Conservation (phyloP, 148 eudicot genomes). For the Camellia granthamiana region DNA sequence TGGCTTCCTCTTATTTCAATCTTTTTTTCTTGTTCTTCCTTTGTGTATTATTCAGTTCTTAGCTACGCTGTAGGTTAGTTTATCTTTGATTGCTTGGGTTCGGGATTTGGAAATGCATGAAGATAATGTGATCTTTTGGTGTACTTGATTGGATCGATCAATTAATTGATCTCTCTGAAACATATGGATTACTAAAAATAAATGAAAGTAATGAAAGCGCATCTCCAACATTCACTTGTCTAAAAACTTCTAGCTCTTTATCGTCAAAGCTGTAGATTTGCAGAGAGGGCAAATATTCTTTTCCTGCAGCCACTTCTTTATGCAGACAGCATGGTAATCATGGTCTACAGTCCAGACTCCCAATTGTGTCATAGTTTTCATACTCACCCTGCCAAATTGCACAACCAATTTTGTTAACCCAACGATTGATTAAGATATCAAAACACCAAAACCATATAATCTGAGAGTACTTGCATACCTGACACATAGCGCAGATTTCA, state of each 20-base stretch:
- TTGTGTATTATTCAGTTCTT: slow-evolving; percentile 1
- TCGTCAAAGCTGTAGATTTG: background rate
- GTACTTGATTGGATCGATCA: background rate
- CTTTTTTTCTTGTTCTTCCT: background rate
- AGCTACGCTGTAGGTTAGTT: slow-evolving; percentile 13
- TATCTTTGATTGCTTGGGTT: slow-evolving; percentile 7
- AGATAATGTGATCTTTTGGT: background rate
- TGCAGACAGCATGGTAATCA: background rate
- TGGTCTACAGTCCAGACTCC: background rate
- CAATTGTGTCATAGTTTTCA: background rate
- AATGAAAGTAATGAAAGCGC: too few relatives aligned
- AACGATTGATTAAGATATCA: background rate
- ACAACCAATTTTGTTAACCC: background rate
- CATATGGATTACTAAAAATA: too few relatives aligned
- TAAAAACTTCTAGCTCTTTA: background rate
- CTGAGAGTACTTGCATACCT: background rate
- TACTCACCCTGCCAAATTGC: background rate
- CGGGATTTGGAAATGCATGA: slow-evolving; percentile 8
- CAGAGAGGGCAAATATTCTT: slow-evolving; percentile 1
- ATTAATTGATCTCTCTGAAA: too few relatives aligned
- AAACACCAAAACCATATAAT: background rate
- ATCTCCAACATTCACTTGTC: too few relatives aligned
- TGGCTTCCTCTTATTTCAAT: background rate
- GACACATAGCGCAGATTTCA: background rate
- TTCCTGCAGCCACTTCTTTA: background rate